phyloP scores from a whole-genome alignment of 148 eudicot species.

The Beta vulgaris region DNA sequence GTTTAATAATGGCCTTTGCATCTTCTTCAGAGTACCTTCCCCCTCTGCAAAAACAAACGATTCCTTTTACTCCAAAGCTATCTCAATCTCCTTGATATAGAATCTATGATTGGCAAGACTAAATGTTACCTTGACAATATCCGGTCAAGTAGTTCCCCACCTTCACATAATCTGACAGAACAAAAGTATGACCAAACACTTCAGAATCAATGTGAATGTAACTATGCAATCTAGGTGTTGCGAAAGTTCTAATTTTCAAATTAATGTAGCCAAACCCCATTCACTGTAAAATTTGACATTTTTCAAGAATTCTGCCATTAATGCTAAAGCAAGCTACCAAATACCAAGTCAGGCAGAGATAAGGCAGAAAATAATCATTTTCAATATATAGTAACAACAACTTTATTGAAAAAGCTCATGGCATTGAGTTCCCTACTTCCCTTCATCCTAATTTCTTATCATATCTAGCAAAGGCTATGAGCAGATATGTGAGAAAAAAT shows the following conservation, averaged over 20 bases:
- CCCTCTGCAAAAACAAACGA: conserved; percentile 43
- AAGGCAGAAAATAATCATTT: background rate
- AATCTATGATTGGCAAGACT: background rate
- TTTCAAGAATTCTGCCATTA: background rate
- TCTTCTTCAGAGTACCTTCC: conserved; percentile 66
- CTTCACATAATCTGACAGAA: conserved; percentile 58
- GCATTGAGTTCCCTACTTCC: background rate
- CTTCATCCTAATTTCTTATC: conserved; percentile 12
- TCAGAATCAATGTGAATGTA: background rate
- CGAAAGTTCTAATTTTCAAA: background rate
- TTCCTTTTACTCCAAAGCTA: conserved; percentile 7
- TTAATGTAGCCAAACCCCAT: background rate
- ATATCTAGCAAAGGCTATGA: background rate
- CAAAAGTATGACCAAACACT: conserved; percentile 16
- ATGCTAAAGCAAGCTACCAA: background rate
- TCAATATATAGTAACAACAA: background rate
- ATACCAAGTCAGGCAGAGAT: background rate
- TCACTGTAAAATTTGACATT: background rate
- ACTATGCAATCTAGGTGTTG: background rate
- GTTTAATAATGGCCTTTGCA: conserved; percentile 53
- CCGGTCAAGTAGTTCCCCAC: conserved; percentile 66
- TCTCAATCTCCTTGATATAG: background rate
- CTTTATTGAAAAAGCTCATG: background rate
- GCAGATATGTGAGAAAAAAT: background rate
- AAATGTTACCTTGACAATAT: conserved; percentile 55